A percentile compares a stretch with the other conserved stretches of the same genome.
Evolutionary conservation across 305 asterid genomes (phyloP).

Genomic region (Lippia alba): DNA sequence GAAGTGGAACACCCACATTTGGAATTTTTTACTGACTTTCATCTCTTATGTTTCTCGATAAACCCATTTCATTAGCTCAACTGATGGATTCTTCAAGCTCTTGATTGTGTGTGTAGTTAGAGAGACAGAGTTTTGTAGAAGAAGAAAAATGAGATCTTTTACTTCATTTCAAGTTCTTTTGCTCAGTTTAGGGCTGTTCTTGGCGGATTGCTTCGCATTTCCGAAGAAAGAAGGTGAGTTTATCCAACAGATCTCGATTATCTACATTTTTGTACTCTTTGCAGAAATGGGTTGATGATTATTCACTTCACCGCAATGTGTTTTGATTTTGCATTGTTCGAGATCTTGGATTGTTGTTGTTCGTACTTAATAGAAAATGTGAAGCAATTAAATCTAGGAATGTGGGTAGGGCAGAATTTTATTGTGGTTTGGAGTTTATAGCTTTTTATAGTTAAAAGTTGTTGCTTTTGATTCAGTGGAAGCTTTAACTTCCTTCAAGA

Average conservation of each 20-base stretch:
- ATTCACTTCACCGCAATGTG: slow-evolving; percentile 32
- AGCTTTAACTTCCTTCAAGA: slow-evolving; percentile 77
- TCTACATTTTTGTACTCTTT: slow-evolving; percentile 12
- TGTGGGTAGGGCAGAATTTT: slow-evolving; percentile 23
- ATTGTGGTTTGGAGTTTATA: slow-evolving; percentile 17
- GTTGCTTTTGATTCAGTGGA: slow-evolving; percentile 54
- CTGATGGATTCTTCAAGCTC: slow-evolving; percentile 36
- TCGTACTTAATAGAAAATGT: background rate
- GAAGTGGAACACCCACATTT: slow-evolving; percentile 28
- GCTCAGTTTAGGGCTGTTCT: slow-evolving; percentile 47
- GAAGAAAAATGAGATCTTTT: slow-evolving; percentile 49
- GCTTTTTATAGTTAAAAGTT: slow-evolving; percentile 17
- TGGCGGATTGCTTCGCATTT: slow-evolving; percentile 54
- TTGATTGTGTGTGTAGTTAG: slow-evolving; percentile 21
- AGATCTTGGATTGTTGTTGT: slow-evolving; percentile 42
- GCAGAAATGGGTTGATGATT: slow-evolving; percentile 12
- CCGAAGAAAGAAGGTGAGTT: slow-evolving; percentile 64
- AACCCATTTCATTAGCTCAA: slow-evolving; percentile 35
- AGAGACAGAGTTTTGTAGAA: background rate
- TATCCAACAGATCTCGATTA: slow-evolving; percentile 51
- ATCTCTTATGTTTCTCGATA: slow-evolving; percentile 36
- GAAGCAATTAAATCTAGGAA: slow-evolving; percentile 12
- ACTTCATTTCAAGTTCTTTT: slow-evolving; percentile 45
- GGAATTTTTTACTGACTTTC: slow-evolving; percentile 24
- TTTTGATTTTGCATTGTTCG: slow-evolving; percentile 13